Conservation (phyloP, 1,139 yeast genomes). For the Nakaseomyces sp. region DNA sequence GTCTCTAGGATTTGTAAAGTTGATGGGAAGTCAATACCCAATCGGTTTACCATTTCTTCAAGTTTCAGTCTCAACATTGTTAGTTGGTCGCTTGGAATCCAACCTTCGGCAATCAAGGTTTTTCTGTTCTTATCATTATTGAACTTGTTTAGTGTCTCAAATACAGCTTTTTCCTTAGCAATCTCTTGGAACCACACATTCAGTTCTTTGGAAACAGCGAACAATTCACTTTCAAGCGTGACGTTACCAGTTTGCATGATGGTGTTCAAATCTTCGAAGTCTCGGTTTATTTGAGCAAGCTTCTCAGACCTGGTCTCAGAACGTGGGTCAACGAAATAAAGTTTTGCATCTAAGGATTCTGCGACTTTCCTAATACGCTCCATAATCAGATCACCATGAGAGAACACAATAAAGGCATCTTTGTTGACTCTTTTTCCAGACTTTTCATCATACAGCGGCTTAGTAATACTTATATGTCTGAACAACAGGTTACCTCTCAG, state of each 20-base stretch:
- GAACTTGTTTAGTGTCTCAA: conserved; percentile 67
- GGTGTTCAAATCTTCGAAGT: conserved; percentile 53
- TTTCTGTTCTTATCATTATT: conserved; percentile 79
- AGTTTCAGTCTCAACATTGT: conserved; percentile 45
- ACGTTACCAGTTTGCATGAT: conserved; percentile 65
- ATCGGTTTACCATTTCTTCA: conserved; percentile 46
- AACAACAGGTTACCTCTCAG: conserved; percentile 83
- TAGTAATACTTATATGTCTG: conserved; percentile 57
- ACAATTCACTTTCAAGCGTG: conserved; percentile 65
- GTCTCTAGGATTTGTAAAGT: conserved; percentile 77
- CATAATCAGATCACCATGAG: conserved; percentile 74
- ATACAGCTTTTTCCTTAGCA: conserved; percentile 65
- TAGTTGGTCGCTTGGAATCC: conserved; percentile 66
- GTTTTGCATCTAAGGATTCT: conserved; percentile 72
- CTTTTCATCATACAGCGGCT: conserved; percentile 45
- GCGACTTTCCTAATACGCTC: conserved; percentile 65
- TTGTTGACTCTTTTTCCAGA: conserved; percentile 46
- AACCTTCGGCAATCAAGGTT: conserved; percentile 93
- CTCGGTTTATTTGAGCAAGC: conserved; percentile 47
- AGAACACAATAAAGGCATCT: conserved; percentile 72
- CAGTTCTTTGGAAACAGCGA: conserved; percentile 65
- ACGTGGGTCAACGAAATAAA: conserved; percentile 61
- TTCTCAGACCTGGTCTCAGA: conserved; percentile 49
- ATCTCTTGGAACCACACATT: conserved; percentile 59
- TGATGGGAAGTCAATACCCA: conserved; percentile 44